Percentiles rank a stretch among this genome's conserved stretches.
Evolutionary conservation across 116 monocot genomes (phyloP).

Genomic region (Dioscorea cayenensis): DNA sequence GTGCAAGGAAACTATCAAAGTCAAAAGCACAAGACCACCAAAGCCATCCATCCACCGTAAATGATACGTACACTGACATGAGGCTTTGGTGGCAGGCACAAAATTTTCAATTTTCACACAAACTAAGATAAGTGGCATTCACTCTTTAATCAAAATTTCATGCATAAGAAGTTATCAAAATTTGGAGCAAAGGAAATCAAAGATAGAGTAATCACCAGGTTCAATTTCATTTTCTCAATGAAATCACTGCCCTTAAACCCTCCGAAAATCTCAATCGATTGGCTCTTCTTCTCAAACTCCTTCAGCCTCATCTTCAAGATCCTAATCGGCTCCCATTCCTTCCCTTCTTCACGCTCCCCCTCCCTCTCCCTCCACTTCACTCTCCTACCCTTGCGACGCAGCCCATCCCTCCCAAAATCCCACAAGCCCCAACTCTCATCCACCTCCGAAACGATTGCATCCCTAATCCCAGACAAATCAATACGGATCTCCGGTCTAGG

Average conservation of each 20-base stretch:
- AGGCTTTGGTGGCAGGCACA: no score
- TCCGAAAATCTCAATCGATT: slow-evolving; percentile 48
- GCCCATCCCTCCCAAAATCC: slow-evolving; percentile 25
- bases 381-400: slow-evolving; percentile 19
- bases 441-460: slow-evolving; percentile 49
- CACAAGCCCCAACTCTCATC: slow-evolving; percentile 21
- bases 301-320: slow-evolving; percentile 57
- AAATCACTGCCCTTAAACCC: slow-evolving; percentile 59
- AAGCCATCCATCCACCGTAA: no score
- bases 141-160: no score
- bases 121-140: no score
- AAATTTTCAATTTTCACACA: no score
- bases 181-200: neutral
- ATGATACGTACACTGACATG: no score
- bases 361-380: slow-evolving; percentile 43
- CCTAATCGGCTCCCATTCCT: slow-evolving; percentile 86
- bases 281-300: slow-evolving; percentile 79
- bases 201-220: slow-evolving; percentile 47
- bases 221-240: slow-evolving; percentile 79
- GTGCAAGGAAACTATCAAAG: no score
- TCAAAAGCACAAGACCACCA: no score
- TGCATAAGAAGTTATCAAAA: neutral
- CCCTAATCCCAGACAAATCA: slow-evolving; percentile 51
- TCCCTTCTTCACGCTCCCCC: slow-evolving; percentile 31
- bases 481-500: slow-evolving; percentile 38